A percentile compares a stretch with the other conserved stretches of the same genome.
phyloP scores from a whole-genome alignment of 1,284 basidiomycete genomes.

The Irpex sp. region DNA sequence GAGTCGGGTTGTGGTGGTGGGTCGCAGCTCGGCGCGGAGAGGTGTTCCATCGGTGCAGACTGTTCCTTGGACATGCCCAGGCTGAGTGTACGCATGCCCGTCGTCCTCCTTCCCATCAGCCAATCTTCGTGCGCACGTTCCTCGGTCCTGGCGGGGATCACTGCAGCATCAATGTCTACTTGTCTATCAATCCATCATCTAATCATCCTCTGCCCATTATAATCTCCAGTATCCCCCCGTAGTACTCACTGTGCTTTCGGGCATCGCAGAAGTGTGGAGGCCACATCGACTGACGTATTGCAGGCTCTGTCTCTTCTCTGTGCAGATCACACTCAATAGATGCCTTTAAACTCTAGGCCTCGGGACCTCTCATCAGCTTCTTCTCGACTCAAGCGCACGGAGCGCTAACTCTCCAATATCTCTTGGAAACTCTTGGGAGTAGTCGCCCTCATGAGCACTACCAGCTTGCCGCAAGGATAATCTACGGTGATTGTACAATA shows the following conservation, averaged over 20 bases:
- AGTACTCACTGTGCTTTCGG: no score
- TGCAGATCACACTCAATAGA: neutral
- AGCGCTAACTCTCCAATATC: neutral
- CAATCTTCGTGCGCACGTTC: constrained; percentile 43
- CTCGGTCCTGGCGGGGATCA: constrained; percentile 21
- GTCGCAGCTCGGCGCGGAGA: neutral
- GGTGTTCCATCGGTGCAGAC: neutral
- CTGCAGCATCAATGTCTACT: neutral
- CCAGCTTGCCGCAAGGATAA: no score
- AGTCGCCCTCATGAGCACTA: no score
- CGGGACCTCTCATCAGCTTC: neutral
- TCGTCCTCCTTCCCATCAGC: constrained; percentile 9
- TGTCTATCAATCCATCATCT: constrained; percentile 3
- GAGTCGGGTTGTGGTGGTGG: neutral
- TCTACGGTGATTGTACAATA: no score
- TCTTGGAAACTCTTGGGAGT: neutral
- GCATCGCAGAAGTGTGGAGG: neutral
- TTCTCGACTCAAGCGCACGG: neutral
- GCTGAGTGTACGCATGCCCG: neutral
- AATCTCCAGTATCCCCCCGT: no score
- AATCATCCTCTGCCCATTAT: constrained; percentile 6
- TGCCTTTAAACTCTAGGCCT: neutral
- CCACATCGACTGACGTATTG: neutral
- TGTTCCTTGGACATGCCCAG: neutral
- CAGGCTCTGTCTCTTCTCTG: neutral